Conservation (phyloP, 2,329 filamentous ascomycete genomes). For the Xylaria sp. region DNA sequence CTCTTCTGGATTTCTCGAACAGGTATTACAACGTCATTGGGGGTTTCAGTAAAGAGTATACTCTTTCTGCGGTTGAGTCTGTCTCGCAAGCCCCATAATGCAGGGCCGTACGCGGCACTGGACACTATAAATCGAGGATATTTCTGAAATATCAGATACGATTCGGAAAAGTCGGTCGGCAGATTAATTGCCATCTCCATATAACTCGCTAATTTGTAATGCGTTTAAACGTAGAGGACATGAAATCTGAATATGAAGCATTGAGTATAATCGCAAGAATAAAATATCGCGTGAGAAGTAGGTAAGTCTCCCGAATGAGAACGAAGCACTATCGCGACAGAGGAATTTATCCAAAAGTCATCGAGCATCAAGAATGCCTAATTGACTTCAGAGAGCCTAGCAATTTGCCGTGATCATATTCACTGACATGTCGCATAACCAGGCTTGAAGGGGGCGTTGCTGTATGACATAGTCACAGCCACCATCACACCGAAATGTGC, state of each 20-base stretch:
- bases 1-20: constrained; percentile 24
- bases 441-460: not conserved
- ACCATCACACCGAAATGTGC: constrained; percentile 28
- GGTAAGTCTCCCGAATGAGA: not conserved
- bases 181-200: constrained; percentile 17
- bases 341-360: constrained; percentile 2
- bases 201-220: not conserved
- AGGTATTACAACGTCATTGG: constrained; percentile 24
- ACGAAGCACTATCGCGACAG: not conserved
- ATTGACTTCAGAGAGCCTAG: constrained; percentile 12
- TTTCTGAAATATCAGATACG: constrained; percentile 30
- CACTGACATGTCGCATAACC: not conserved
- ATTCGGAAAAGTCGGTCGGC: constrained; percentile 31
- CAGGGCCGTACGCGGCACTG: constrained; percentile 28
- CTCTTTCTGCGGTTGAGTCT: constrained; percentile 31
- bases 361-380: constrained; percentile 8
- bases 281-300: not conserved
- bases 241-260: not conserved
- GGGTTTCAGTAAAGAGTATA: constrained; percentile 22
- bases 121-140: constrained; percentile 30
- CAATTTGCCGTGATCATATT: constrained; percentile 2
- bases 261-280: not conserved
- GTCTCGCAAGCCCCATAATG: constrained; percentile 21
- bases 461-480: constrained; percentile 20
- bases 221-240: not conserved